Conservation (phyloP, 208 protist genomes). For the Crithidia fasciculata region DNA sequence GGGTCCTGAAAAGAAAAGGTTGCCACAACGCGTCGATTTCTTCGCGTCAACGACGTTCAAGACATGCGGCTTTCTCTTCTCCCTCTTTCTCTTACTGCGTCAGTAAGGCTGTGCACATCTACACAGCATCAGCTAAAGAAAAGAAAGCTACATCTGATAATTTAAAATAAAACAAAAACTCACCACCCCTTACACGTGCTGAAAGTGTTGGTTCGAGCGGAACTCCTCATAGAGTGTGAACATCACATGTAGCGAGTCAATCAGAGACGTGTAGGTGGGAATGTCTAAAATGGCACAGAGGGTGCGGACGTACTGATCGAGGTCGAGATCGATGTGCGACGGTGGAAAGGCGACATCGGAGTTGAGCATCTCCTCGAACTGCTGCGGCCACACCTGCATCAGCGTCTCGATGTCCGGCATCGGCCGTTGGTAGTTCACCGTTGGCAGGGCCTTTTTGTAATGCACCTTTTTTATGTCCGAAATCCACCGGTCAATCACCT, state of each 20-base stretch:
- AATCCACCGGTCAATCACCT: slow-evolving; percentile 96
- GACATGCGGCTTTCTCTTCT: not conserved
- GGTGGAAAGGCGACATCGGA: slow-evolving; percentile 87
- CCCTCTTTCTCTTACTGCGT: not conserved
- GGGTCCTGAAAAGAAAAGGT: too few relatives aligned
- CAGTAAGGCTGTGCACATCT: not conserved
- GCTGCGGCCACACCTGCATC: slow-evolving; percentile 95
- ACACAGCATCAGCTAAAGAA: not conserved
- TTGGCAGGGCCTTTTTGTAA: slow-evolving; percentile 94
- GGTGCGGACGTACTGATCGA: slow-evolving; percentile 94
- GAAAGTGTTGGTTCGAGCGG: slow-evolving; percentile 94
- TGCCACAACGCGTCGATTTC: too few relatives aligned
- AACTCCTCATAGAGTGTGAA: slow-evolving; percentile 98
- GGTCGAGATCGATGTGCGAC: slow-evolving; percentile 91
- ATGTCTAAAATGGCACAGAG: slow-evolving; percentile 97
- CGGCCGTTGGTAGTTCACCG: slow-evolving; percentile 94
- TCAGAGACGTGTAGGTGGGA: slow-evolving; percentile 95
- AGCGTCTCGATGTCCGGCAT: slow-evolving; percentile 97
- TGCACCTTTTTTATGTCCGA: slow-evolving; percentile 96
- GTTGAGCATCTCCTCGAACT: slow-evolving; percentile 96
- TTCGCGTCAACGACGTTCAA: too few relatives aligned
- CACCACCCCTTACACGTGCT: slow-evolving; percentile 73
- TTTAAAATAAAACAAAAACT: too few relatives aligned
- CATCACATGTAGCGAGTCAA: slow-evolving; percentile 98
- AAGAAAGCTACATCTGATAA: slow-evolving; percentile 7